Evolutionary conservation across 2,329 filamentous ascomycete species (phyloP), one percentile per base, ranked within the genome.

Genomic region (Colletotrichum salicis): DNA sequence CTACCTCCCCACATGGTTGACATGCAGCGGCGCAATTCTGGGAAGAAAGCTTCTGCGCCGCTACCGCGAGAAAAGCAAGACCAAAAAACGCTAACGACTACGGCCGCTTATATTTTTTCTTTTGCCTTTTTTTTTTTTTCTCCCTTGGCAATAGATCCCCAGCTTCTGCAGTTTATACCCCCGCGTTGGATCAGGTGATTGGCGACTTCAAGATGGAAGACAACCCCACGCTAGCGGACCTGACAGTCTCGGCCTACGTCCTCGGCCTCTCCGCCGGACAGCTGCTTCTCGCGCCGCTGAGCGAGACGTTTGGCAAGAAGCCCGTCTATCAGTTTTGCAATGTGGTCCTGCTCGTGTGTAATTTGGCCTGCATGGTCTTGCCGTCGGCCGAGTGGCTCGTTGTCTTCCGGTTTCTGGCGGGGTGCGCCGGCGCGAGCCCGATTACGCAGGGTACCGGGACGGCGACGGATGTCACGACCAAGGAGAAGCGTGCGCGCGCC

Each of bases 141-240:
- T n/a, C 19, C 11, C 15, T 19, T 15, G 15, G 3, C 27, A 29
- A 29, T 29, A 70, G 70, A 37, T 56, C 65, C 15, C 19, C 70
- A 48, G 70, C 65, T 29, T 69, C 65, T 11, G 70, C 66, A 33
- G 65, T 70, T 12, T 70, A 70, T 45, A 72, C 66, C n/a, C 62
- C 70, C 11, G 62, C 61, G 4, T 27, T 70, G 12, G 61, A 63
- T 19, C 66, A 63, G 35, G 52, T 63, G 33, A 61, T 70, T 27
- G 45, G 22, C 41, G 62, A 63, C 35, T 70, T 70, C 51, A 29
- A 35, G 0, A 62, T 66, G 27, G 52, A 70, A 11, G 54, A 64
- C 41, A 41, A 58, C 24, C 57, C 57, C 4, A 59, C 66, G 1
- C 56, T 72, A 24, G 61, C 45, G 37, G 45, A 66, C 27, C 31